Evolutionary conservation across 345 rosid species (phyloP), one percentile per base, ranked within the genome.

Genomic region (Salix koriyanagi): DNA sequence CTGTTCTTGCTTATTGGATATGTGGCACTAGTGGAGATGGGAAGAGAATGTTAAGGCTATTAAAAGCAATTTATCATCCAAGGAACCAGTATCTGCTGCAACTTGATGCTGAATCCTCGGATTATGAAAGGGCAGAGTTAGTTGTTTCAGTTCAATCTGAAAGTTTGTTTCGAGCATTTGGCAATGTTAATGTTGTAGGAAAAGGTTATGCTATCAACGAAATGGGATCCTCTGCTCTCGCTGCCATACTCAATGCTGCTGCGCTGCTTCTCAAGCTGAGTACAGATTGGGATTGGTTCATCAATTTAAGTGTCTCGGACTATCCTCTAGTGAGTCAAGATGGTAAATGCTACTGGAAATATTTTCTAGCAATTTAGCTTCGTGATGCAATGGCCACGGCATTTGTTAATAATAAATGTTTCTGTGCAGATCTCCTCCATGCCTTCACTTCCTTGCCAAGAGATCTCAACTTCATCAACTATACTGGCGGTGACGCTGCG

Each of bases 101-200:
- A 46, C 75, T 85, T 26, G 88, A 83, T 71, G 70, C 83, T 1
- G 81, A 52, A 6, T 52, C 86, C 0, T 39, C 83, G 0, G 79
- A 80, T 7, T 12, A 32, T 26, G 88, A 83, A 39, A 81, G 77
- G 54, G 70, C 23, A 50, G 69, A 61, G 4, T 58, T 85, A 11
- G 73, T 79, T 12, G 30, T 67, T 44, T 61, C 75, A 4, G 30
- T 83, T 18, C 64, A 79, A 44, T 85, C 86, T 15, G 76, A 74
- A 15, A 52, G 4, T 13, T 69, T 72, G 41, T 81, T 83, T 41
- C 62, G 23, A 34, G 42, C 67, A 52, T 83, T 81, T 50, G 83
- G 79, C 1, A 85, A 85, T 76, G 86, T 83, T 62, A 74, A 85
- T 65, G 86, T 85, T 68, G 79, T 85, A 10, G 88, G 88, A 4